These are phyloP conservation scores for Saccharum officinarum DNA, from an alignment of 176 grass and related monocot genomes.

Conservation along the genomic window DNA sequence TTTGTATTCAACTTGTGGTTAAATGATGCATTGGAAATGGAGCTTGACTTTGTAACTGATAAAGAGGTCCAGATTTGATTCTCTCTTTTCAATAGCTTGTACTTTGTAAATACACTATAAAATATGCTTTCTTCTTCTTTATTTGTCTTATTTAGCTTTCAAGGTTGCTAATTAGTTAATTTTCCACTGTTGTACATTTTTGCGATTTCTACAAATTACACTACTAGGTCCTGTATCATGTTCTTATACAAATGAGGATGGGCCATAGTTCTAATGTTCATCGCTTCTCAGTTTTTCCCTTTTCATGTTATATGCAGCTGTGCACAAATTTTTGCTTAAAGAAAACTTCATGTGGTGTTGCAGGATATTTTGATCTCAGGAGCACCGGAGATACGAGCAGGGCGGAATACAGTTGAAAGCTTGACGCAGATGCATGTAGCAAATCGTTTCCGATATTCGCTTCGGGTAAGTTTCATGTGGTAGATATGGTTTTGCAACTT, in stretches of 20 bases:
- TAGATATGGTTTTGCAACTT: background rate
- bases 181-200: background rate
- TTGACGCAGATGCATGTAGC: conserved; percentile 66
- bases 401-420: background rate
- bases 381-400: conserved; percentile 22
- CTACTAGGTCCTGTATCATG: conserved; percentile 26
- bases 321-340: background rate
- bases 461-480: conserved; percentile 52
- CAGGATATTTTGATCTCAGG: conserved; percentile 55
- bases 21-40: conserved; percentile 45
- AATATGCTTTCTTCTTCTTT: background rate
- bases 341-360: conserved; percentile 3
- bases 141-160: background rate
- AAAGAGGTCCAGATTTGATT: conserved; percentile 34
- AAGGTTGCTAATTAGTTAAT: conserved; percentile 3
- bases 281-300: conserved; percentile 44
- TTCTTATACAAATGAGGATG: background rate
- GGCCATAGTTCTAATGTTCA: background rate
- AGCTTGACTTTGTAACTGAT: conserved; percentile 48
- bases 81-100: background rate
- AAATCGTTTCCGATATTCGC: conserved; percentile 56
- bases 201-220: conserved; percentile 6
- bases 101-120: background rate
- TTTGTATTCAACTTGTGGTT: conserved; percentile 49
- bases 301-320: background rate